Evolutionary conservation across 192 early-diverging fungal species (phyloP).

Genomic region (Obelidium mucronatum): DNA sequence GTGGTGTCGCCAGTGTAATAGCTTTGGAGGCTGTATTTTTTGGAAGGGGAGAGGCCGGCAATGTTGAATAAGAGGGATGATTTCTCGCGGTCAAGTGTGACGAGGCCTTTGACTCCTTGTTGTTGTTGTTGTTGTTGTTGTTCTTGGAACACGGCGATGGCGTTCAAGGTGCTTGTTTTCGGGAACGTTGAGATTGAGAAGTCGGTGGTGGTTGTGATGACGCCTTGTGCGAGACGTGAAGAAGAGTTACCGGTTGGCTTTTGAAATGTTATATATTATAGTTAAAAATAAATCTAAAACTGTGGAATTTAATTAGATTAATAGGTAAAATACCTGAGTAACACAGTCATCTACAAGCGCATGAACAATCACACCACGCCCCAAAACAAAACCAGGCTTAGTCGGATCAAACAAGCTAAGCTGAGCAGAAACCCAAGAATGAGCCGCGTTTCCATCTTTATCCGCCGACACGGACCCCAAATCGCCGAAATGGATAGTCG

Average conservation of each 20-base stretch:
- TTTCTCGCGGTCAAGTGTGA: no score
- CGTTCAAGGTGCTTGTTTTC: no score
- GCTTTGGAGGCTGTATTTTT: no score
- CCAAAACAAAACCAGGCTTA: slow-evolving; percentile 3
- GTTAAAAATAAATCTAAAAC: neutral
- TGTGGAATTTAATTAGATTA: neutral
- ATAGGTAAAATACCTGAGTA: slow-evolving; percentile 18
- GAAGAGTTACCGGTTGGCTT: slow-evolving; percentile 43
- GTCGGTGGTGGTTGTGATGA: no score
- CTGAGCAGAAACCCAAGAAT: neutral
- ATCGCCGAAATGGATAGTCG: slow-evolving; percentile 39
- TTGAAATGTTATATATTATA: neutral
- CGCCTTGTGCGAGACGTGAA: slow-evolving; percentile 38
- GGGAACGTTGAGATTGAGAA: no score
- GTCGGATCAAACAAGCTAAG: neutral
- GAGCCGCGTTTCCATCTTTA: neutral
- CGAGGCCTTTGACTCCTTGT: no score
- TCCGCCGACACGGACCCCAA: slow-evolving; percentile 41
- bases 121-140: no score
- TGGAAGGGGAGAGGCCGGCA: no score
- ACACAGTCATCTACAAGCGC: slow-evolving; percentile 39
- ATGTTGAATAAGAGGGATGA: no score
- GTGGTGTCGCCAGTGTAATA: no score
- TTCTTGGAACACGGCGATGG: no score
- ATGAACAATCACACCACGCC: slow-evolving; percentile 44